A percentile compares a stretch with the other conserved stretches of the same genome.
Conservation (phyloP, 441 rosid genomes). For the Oxalis stricta region DNA sequence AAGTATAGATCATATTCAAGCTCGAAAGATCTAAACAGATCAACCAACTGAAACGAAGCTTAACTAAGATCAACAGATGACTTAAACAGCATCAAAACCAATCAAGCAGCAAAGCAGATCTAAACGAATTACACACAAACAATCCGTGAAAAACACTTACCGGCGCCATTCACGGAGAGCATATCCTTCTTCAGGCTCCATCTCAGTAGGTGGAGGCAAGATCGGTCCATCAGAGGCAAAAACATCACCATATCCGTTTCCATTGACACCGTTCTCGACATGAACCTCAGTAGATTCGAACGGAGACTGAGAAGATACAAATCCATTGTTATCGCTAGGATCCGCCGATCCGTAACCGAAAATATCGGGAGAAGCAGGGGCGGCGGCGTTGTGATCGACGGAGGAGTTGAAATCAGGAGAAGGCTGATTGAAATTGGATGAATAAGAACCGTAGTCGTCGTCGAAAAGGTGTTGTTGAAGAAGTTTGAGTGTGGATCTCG, state of each 20-base stretch:
- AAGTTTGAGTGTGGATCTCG: background rate
- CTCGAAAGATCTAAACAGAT: too few species aligned
- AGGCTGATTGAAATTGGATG: too few species aligned
- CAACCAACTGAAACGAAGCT: too few species aligned
- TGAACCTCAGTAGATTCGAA: conserved; percentile 32
- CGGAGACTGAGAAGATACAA: conserved; percentile 34
- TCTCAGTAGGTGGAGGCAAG: conserved; percentile 55
- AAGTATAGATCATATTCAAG: too few species aligned
- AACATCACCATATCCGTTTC: conserved; percentile 16
- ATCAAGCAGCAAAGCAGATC: too few species aligned
- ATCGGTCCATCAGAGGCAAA: conserved; percentile 53
- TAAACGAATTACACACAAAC: conserved; percentile 7
- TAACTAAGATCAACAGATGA: too few species aligned
- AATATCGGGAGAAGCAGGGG: conserved; percentile 8
- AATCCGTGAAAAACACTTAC: conserved; percentile 21
- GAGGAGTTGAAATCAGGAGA: conserved; percentile 29
- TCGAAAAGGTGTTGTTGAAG: background rate
- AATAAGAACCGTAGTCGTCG: background rate
- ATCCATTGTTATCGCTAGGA: conserved; percentile 24
- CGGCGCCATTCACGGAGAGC: conserved; percentile 76
- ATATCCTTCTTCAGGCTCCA: conserved; percentile 52
- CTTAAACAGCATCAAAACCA: too few species aligned
- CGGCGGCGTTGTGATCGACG: conserved; percentile 22
- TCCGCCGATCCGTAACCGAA: conserved; percentile 24
- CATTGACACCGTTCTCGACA: conserved; percentile 38